phyloP scores from a whole-genome alignment of 2,329 filamentous ascomycete genomes.

The Hymenoscyphus scutula region DNA sequence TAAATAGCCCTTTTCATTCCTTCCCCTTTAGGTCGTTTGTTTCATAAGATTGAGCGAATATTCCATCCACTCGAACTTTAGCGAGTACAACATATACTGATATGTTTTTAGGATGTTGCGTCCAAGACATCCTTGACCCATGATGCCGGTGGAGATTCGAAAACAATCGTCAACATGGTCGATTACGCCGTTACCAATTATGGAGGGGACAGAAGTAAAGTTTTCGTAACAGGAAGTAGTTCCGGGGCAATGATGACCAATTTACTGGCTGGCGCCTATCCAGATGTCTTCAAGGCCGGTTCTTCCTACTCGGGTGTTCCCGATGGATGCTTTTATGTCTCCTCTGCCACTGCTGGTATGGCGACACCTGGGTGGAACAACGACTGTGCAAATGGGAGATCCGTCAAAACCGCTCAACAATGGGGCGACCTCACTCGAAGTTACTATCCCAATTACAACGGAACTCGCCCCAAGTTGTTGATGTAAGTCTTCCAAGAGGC shows the following conservation, averaged over 20 bases:
- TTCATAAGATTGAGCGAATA: neutral
- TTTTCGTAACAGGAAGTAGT: conserved; percentile 52
- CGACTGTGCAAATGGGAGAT: conserved; percentile 42
- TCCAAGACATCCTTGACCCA: conserved; percentile 48
- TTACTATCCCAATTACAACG: conserved; percentile 14
- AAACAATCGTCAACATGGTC: conserved; percentile 59
- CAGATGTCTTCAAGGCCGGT: conserved; percentile 45
- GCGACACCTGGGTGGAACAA: conserved; percentile 45
- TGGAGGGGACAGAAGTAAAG: conserved; percentile 47
- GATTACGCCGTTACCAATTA: conserved; percentile 52
- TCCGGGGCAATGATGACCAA: conserved; percentile 48
- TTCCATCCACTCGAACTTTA: neutral
- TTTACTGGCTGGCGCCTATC: conserved; percentile 42
- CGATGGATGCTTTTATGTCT: conserved; percentile 41
- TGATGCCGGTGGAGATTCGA: conserved; percentile 55
- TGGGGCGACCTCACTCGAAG: conserved; percentile 15
- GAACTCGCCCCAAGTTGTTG: conserved; percentile 13
- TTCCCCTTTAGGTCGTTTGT: neutral
- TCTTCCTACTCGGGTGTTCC: conserved; percentile 44
- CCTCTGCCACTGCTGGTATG: conserved; percentile 39
- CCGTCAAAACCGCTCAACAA: conserved; percentile 14
- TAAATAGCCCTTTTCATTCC: neutral
- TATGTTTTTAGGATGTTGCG: conserved; percentile 45
- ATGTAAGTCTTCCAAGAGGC: conserved; percentile 8
- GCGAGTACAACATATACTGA: neutral